Base-by-base conservation (phyloP, 768 basidiomycete species). In the Leccinum boreale region DNA sequence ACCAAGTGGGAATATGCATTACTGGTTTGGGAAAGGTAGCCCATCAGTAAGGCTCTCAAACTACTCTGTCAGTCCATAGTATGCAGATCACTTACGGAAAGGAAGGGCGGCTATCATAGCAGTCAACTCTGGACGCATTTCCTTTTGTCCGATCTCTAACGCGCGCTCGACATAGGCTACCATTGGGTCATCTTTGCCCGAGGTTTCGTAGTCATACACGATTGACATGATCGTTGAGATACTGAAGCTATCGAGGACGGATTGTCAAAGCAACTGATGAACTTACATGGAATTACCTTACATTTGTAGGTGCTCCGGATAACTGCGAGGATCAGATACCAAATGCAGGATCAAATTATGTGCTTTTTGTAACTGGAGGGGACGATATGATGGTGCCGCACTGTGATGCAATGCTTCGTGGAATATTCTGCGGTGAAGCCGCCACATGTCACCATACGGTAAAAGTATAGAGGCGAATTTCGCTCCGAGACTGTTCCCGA, bases 301-400 rank as follows among this genome's bases (percentile, higher is more conserved):
- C 66, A 39, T 7, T 19, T 70, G 58, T 1, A 65, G 19, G 51
- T 76, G 71, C 12, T 46, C 49, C 10, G 12, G 15, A 50, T 68
- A 65, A 14, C 64, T 61, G 3, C 48, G 63, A 3, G 74, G 68
- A 17, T 52, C 58, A 1, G 33, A 51, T 17, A 68, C 26, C 24
- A 79, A 45, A 21, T 62, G 62, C n/a, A 55, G 58, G 10, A 79
- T 62, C 28, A 78, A 56, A 6, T 68, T 64, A 49, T 70, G 68
- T 3, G 70, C 62, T 55, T 73, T 76, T 35, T 65, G 62, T 23
- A 66, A 57, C 50, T 78, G 78, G 15, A 71, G 57, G 6, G 75
- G 72, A 35, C 61, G 65, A 54, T 72, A 78, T 28, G 64, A 59
- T 7, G 57, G 26, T 3, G 64, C 62, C 3, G 71, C 48, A 31